A percentile compares a stretch with the other conserved stretches of the same genome.
Evolutionary conservation across 202 grass and related monocot genomes (phyloP).

Genomic region (Elaeis oleifera): DNA sequence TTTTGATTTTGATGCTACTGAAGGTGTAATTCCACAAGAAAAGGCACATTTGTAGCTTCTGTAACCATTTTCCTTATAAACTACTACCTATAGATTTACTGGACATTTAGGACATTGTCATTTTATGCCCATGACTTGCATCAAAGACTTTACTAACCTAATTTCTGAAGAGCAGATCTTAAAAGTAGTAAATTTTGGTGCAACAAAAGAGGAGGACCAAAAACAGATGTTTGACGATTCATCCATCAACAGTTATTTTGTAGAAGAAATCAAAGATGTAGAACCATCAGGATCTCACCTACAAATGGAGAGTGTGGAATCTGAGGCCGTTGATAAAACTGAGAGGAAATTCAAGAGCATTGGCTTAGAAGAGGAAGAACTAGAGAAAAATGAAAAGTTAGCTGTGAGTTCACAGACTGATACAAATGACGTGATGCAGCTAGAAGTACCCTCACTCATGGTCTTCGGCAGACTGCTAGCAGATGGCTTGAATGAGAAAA

Average conservation of each 20-base stretch:
- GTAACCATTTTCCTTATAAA: too few species aligned
- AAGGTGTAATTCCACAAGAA: not conserved
- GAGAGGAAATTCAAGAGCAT: not conserved
- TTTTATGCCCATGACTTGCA: not conserved
- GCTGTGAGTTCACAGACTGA: not conserved
- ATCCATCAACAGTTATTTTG: not conserved
- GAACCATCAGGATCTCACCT: too few species aligned
- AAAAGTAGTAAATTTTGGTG: not conserved
- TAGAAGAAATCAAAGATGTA: not conserved
- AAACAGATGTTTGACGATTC: not conserved
- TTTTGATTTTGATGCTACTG: not conserved
- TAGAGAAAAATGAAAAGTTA: not conserved
- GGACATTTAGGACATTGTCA: not conserved
- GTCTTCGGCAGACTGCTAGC: too few species aligned
- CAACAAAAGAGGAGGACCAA: not conserved
- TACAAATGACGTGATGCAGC: slow-evolving; percentile 7
- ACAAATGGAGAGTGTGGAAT: too few species aligned
- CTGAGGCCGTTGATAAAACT: too few species aligned
- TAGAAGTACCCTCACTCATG: not conserved
- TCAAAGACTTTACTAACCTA: not conserved
- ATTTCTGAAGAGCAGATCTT: not conserved
- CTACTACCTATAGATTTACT: too few species aligned
- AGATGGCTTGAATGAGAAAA: too few species aligned
- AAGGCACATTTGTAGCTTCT: not conserved
- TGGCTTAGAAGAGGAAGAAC: not conserved